Conservation (phyloP, 257 asterid species). For the Prunella vulgaris region DNA sequence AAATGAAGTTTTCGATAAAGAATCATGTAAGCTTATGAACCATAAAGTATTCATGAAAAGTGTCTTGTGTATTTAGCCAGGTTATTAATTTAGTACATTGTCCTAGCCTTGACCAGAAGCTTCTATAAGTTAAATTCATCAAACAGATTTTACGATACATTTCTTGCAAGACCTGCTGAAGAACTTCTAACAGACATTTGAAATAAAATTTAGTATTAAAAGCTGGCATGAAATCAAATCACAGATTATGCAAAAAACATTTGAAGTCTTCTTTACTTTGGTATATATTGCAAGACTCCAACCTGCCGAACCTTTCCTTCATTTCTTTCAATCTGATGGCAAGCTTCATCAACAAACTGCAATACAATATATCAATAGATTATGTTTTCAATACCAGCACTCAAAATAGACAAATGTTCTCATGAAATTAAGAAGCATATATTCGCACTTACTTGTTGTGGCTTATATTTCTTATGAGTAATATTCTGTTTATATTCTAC, state of each 20-base stretch:
- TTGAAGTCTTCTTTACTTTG: constrained; percentile 50
- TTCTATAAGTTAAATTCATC: neutral
- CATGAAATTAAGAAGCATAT: neutral
- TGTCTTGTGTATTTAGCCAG: neutral
- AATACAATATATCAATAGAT: constrained; percentile 13
- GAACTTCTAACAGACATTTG: neutral
- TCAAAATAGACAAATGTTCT: neutral
- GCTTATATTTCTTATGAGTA: neutral
- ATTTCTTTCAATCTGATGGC: constrained; percentile 91
- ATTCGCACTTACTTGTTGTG: neutral
- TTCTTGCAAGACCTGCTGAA: neutral
- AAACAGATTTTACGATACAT: neutral
- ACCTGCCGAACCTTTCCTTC: constrained; percentile 75
- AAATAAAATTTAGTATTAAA: too few relatives aligned
- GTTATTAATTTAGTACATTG: neutral
- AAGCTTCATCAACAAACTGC: constrained; percentile 96
- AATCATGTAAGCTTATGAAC: neutral
- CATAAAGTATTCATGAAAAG: neutral
- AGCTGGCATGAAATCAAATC: neutral
- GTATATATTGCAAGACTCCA: constrained; percentile 84
- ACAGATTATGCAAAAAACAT: neutral
- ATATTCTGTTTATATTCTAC: constrained; percentile 8
- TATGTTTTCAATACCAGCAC: constrained; percentile 21
- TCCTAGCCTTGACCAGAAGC: neutral
- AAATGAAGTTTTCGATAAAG: neutral